Evolutionary conservation across 2,329 filamentous ascomycete species (phyloP).

Genomic region (Aspergillus latus): DNA sequence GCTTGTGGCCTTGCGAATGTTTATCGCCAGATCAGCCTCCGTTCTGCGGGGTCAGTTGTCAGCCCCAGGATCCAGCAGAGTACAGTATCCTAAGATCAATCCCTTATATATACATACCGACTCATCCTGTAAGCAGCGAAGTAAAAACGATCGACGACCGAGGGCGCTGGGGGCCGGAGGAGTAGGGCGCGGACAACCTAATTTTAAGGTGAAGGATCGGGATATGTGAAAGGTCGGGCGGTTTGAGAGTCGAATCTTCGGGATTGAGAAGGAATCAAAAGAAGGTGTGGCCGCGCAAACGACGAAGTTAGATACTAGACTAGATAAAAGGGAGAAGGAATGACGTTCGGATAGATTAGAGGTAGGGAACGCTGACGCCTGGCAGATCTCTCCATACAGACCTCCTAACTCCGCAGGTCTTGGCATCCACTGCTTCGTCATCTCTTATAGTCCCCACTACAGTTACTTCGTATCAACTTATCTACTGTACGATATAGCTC

Average conservation of each 20-base stretch:
- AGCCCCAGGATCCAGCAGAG: neutral
- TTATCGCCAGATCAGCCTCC: conserved; percentile 64
- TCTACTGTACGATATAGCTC: too few species aligned
- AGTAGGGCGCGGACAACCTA: conserved; percentile 23
- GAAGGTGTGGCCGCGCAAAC: conserved; percentile 13
- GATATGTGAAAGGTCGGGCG: conserved; percentile 2
- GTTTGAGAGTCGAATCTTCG: neutral
- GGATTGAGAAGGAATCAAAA: neutral
- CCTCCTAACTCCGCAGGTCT: conserved; percentile 20
- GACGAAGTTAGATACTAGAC: conserved; percentile 16
- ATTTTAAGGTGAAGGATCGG: conserved; percentile 5
- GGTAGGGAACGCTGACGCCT: conserved; percentile 36
- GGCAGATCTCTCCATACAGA: conserved; percentile 17
- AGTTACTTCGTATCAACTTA: neutral
- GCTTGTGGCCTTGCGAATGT: conserved; percentile 67
- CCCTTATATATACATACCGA: conserved; percentile 48
- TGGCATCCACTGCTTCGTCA: conserved; percentile 29
- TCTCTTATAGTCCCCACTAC: conserved; percentile 4
- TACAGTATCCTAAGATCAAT: neutral
- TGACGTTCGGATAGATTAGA: conserved; percentile 31
- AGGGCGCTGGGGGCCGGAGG: conserved; percentile 22
- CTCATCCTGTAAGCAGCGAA: conserved; percentile 60
- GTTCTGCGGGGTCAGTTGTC: conserved; percentile 43
- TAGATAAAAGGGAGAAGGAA: conserved; percentile 19
- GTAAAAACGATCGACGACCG: conserved; percentile 24